Evolutionary conservation across 139 green algal species (phyloP).

Genomic region (Choricystis sp.): DNA sequence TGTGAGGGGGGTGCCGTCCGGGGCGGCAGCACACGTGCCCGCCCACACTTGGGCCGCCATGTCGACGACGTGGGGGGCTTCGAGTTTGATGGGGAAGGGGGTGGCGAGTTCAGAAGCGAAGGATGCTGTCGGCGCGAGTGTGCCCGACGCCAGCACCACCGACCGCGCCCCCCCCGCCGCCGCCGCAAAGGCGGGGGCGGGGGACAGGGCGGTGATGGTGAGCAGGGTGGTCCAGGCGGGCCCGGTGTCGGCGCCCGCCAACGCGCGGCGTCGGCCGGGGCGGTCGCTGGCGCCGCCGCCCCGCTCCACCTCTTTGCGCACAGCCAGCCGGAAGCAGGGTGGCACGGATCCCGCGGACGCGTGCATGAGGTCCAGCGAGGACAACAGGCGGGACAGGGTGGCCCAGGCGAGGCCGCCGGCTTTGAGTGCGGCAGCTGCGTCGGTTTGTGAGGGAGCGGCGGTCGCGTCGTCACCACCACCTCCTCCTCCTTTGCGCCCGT

Average conservation of each 20-base stretch:
- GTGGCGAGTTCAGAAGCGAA: slow-evolving; percentile 71
- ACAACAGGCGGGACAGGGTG: slow-evolving; percentile 40
- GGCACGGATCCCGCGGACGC: slow-evolving; percentile 11
- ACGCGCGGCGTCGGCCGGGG: not conserved
- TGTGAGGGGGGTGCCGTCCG: slow-evolving; percentile 2
- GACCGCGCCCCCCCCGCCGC: slow-evolving; percentile 19
- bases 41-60: slow-evolving; percentile 63
- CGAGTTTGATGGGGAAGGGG: slow-evolving; percentile 51
- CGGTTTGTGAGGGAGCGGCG: too few relatives aligned
- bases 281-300: not conserved
- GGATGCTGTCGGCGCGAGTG: slow-evolving; percentile 64
- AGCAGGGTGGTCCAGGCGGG: slow-evolving; percentile 1
- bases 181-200: slow-evolving; percentile 35
- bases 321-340: slow-evolving; percentile 42
- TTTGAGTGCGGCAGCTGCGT: not conserved
- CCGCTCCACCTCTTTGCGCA: slow-evolving; percentile 21
- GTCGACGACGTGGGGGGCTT: slow-evolving; percentile 79
- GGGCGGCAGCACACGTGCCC: slow-evolving; percentile 27
- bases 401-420: slow-evolving; percentile 32
- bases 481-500: not conserved
- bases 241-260: not conserved
- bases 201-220: slow-evolving; percentile 41
- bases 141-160: slow-evolving; percentile 68
- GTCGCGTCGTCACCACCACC: too few relatives aligned
- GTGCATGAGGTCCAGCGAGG: slow-evolving; percentile 50